These are phyloP conservation scores for Cynara cardunculus DNA, from an alignment of 129 eudicot species.

Conservation along the genomic window DNA sequence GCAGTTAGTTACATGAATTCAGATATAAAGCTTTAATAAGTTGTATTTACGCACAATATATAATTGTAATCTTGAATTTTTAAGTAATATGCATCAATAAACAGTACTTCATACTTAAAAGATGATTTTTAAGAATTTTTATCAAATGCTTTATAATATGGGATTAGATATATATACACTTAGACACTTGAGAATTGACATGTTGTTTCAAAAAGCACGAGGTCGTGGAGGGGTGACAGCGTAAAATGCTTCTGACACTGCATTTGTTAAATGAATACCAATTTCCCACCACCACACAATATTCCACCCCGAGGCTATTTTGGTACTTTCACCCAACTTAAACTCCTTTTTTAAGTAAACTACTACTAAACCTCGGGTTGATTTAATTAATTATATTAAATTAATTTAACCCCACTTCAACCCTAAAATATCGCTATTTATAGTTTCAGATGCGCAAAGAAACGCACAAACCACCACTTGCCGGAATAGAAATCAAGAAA, in stretches of 20 bases:
- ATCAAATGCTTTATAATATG: no score
- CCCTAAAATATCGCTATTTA: slow-evolving; percentile 27
- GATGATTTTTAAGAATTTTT: no score
- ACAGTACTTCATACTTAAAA: no score
- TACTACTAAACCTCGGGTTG: background rate
- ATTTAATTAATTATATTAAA: background rate
- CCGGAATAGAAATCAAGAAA: slow-evolving; percentile 1
- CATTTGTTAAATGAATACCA: background rate
- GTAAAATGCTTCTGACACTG: background rate
- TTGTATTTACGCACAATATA: no score
- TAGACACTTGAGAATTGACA: no score
- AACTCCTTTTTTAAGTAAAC: slow-evolving; percentile 1
- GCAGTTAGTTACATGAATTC: no score
- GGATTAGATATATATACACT: no score
- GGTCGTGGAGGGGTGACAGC: background rate
- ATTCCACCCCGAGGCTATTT: background rate
- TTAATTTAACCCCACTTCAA: slow-evolving; percentile 17
- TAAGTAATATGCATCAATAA: no score
- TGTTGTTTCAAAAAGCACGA: background rate
- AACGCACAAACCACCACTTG: slow-evolving; percentile 25
- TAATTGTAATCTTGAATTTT: no score
- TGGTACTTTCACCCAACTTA: background rate
- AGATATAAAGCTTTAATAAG: no score
- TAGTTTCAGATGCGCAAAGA: slow-evolving; percentile 21
- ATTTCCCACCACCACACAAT: background rate